Conservation (phyloP, 106 monocot species). For the Apostasia shenzhenica region DNA sequence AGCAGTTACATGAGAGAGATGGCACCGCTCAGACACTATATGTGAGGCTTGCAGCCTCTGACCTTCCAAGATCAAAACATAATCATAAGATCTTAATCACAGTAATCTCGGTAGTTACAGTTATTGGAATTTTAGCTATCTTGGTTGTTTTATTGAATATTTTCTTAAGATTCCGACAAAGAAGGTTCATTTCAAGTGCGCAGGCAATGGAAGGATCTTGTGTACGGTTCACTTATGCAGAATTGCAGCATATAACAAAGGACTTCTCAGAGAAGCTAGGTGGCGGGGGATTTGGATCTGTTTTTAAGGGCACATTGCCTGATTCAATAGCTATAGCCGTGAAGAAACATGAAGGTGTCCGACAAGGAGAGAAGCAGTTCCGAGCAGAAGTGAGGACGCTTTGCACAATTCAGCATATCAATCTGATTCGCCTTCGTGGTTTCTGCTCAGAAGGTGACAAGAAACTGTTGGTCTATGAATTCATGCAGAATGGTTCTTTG, state of each 20-base stretch:
- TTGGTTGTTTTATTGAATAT: not conserved
- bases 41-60: constrained; percentile 29
- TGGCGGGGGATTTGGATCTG: constrained; percentile 31
- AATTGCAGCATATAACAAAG: constrained; percentile 27
- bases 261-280: constrained; percentile 39
- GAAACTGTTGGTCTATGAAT: constrained; percentile 29
- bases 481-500: constrained; percentile 28
- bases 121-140: not conserved
- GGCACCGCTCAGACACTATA: constrained; percentile 16
- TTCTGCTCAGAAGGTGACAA: constrained; percentile 32
- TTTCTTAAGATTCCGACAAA: constrained; percentile 8
- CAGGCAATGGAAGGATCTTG: constrained; percentile 7
- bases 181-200: not conserved
- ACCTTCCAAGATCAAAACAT: constrained; percentile 13
- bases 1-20: not conserved
- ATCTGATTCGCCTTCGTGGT: constrained; percentile 31
- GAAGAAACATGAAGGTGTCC: constrained; percentile 31
- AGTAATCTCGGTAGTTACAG: not conserved
- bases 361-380: constrained; percentile 47
- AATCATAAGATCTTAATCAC: constrained; percentile 1
- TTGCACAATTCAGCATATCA: constrained; percentile 31
- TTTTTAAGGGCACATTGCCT: constrained; percentile 25
- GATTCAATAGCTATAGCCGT: constrained; percentile 22
- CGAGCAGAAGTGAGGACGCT: constrained; percentile 32
- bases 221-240: constrained; percentile 20